Conservation (phyloP, 257 asterid genomes). For the Lavandula angustifolia region DNA sequence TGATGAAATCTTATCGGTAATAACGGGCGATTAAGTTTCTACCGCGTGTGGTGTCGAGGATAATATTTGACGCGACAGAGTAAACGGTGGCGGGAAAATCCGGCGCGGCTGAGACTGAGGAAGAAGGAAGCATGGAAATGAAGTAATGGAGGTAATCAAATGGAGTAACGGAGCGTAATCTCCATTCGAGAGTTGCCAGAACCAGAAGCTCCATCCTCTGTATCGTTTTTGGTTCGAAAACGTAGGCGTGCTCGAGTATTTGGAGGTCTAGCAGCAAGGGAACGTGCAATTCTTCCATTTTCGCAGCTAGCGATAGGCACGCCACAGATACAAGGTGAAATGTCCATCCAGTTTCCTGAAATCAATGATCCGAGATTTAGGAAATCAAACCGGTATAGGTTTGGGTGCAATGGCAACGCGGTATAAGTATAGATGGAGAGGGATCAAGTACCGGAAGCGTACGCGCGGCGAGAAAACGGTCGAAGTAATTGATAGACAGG, state of each 20-base stretch:
- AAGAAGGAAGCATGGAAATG: constrained; percentile 39
- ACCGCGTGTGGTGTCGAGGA: constrained; percentile 58
- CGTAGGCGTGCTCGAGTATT: constrained; percentile 28
- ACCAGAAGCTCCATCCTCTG: constrained; percentile 62
- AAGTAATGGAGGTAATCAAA: constrained; percentile 54
- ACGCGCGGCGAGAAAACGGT: constrained; percentile 44
- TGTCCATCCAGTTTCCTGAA: constrained; percentile 49
- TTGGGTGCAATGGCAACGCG: neutral
- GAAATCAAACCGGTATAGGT: neutral
- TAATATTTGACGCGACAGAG: constrained; percentile 36
- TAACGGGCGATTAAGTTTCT: constrained; percentile 1
- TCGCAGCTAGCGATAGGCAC: constrained; percentile 60
- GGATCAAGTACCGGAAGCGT: constrained; percentile 31
- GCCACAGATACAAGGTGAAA: constrained; percentile 52
- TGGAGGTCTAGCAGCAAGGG: constrained; percentile 55
- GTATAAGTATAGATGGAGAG: too few species aligned
- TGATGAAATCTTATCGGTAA: neutral
- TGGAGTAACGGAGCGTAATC: constrained; percentile 61
- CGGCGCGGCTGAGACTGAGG: constrained; percentile 28
- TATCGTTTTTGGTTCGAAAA: constrained; percentile 44
- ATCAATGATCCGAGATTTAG: neutral
- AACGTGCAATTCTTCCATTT: constrained; percentile 50
- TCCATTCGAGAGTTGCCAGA: constrained; percentile 47
- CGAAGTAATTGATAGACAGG: constrained; percentile 58
- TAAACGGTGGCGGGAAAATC: constrained; percentile 16